phyloP scores from a whole-genome alignment of 2,329 filamentous ascomycete species.

The Botrytis pseudocinerea region DNA sequence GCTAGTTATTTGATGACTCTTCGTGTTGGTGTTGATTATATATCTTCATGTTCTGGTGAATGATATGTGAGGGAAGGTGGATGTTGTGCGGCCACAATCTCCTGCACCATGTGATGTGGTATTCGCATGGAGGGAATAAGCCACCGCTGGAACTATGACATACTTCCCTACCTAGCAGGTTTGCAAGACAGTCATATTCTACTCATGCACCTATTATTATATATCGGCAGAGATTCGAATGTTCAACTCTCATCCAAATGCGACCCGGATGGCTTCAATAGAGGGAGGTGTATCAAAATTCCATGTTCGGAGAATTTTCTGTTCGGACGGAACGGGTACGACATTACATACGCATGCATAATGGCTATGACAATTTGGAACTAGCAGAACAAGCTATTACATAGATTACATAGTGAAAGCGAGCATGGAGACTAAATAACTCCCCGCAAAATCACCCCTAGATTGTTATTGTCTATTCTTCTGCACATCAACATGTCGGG shows the following conservation, averaged over 20 bases:
- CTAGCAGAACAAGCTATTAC: slow-evolving; percentile 11
- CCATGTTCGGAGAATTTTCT: not conserved
- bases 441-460: slow-evolving; percentile 15
- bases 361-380: slow-evolving; percentile 2
- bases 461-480: not conserved
- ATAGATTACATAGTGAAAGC: slow-evolving; percentile 4
- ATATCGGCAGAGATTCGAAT: not conserved
- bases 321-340: not conserved
- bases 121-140: not conserved
- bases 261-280: not conserved
- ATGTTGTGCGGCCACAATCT: not conserved
- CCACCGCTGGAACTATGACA: not conserved
- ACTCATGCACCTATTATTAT: not conserved
- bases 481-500: slow-evolving; percentile 32
- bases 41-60: not conserved
- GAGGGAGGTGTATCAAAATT: not conserved
- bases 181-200: not conserved
- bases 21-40: not conserved
- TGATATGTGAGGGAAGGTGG: not conserved
- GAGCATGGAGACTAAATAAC: not conserved
- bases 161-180: not conserved
- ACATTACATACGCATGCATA: not conserved
- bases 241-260: not conserved
- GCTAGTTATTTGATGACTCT: not conserved
- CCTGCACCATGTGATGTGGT: not conserved